Evolutionary conservation across 495 filamentous ascomycete genomes (phyloP).

Genomic region (Patellaria atrata): DNA sequence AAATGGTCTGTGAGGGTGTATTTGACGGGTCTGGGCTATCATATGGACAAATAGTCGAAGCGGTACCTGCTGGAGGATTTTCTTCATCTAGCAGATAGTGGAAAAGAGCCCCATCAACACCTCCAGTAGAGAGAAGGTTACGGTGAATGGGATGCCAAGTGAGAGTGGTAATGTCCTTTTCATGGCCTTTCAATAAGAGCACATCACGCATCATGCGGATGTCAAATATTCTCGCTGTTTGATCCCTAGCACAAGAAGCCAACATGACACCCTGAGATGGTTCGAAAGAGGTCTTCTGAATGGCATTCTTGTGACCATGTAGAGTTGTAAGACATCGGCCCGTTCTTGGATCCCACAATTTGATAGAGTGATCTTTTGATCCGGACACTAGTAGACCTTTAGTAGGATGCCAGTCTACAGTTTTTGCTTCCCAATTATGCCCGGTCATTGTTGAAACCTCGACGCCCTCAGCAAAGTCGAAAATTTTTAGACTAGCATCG

Average conservation of each 20-base stretch:
- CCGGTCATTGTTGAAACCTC: conserved; percentile 71
- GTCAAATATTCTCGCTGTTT: conserved; percentile 84
- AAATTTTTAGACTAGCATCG: conserved; percentile 84
- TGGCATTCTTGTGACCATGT: conserved; percentile 94
- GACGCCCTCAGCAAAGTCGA: conserved; percentile 78
- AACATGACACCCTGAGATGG: conserved; percentile 66
- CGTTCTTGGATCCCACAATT: conserved; percentile 92
- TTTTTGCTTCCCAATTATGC: conserved; percentile 93
- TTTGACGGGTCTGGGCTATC: conserved; percentile 64
- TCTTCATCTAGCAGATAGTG: conserved; percentile 91
- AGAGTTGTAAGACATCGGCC: conserved; percentile 82
- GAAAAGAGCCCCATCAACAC: conserved; percentile 71
- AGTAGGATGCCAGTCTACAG: conserved; percentile 92
- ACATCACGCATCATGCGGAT: conserved; percentile 97
- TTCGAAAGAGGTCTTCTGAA: conserved; percentile 80
- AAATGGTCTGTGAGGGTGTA: conserved; percentile 70
- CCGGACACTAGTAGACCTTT: conserved; percentile 91
- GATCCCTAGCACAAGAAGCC: conserved; percentile 83
- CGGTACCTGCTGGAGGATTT: conserved; percentile 56
- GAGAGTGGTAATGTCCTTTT: conserved; percentile 86
- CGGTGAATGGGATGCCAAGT: conserved; percentile 89
- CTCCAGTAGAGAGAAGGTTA: conserved; percentile 79
- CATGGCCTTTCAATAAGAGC: conserved; percentile 75
- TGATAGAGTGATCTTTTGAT: conserved; percentile 93
- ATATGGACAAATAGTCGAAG: conserved; percentile 59